Evolutionary conservation across 202 grass and related monocot genomes (phyloP), one percentile per base, ranked within the genome.

Genomic region (Musa balbisiana): DNA sequence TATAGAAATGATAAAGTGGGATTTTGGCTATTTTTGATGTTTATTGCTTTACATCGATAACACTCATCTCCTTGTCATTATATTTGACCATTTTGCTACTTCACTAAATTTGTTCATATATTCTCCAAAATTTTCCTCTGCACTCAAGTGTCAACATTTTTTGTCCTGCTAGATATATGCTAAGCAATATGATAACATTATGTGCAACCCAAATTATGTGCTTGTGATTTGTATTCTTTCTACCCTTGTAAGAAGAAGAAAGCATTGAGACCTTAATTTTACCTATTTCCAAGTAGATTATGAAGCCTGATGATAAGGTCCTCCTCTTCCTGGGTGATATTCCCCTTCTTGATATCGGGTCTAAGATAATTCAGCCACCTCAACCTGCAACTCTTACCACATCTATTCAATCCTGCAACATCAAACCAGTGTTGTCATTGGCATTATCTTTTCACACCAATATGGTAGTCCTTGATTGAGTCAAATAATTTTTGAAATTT

Each of bases 341-440:
- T 80, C 33, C 78, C 78, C 49, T 69, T 80, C 69, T 80, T 80
- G 49, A 80, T 80, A 22, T 73, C 78, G 14, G 69, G 78, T 63
- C 78, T 80, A 20, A 80, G 49, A 80, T 80, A 80, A 63, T 80
- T 80, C 58, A 80, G 49, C 78, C 78, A 80, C 62, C 78, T 43
- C 69, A 80, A 64, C 67, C 78, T 73, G 69, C 78, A 80, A 53
- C 69, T 80, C 58, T 73, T 80, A 13, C 54, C 78, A 33, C 78
- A 80, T 69, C 78, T 73, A 29, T 80, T 80, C 19, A 80, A 59
- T 64, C 78, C 78, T 80, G 78, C 60, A 80, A 73, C 14, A 14
- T n/a, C 19, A 64, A 64, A 10, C 13, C 4, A 33, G 29, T 70
- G 1, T 62, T 20, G 20, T 62, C 6, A 62, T 9, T 62, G 1